Conservation (phyloP, 257 asterid genomes). For the Solanum okadae region DNA sequence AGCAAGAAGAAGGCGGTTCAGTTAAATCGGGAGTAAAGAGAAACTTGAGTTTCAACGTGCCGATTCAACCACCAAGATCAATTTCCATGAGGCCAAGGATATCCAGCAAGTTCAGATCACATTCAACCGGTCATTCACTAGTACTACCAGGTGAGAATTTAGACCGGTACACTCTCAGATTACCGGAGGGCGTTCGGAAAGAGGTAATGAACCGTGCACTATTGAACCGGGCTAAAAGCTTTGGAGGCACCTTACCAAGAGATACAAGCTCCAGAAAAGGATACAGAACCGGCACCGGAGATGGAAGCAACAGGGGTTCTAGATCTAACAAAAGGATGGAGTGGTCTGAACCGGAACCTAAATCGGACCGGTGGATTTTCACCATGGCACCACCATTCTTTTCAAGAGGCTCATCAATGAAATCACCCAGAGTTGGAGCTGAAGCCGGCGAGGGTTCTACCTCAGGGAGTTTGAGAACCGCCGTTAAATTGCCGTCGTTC, state of each 20-base stretch:
- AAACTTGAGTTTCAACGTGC: slow-evolving; percentile 3
- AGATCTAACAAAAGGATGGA: slow-evolving; percentile 31
- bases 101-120: slow-evolving; percentile 60
- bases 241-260: slow-evolving; percentile 19
- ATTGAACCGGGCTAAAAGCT: slow-evolving; percentile 44
- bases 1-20: neutral
- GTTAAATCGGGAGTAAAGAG: neutral
- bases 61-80: slow-evolving; percentile 29
- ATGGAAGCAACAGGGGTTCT: slow-evolving; percentile 39
- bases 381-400: slow-evolving; percentile 16
- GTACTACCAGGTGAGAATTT: slow-evolving; percentile 59
- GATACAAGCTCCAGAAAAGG: slow-evolving; percentile 44
- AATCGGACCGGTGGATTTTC: slow-evolving; percentile 67
- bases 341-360: slow-evolving; percentile 19
- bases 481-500: slow-evolving; percentile 52
- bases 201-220: slow-evolving; percentile 64
- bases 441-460: slow-evolving; percentile 33
- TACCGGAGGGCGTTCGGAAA: slow-evolving; percentile 54
- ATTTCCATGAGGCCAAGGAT: slow-evolving; percentile 25
- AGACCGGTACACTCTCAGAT: slow-evolving; percentile 64
- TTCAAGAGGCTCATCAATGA: slow-evolving; percentile 46
- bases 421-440: slow-evolving; percentile 37
- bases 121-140: slow-evolving; percentile 85
- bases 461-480: slow-evolving; percentile 16
- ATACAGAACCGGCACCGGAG: slow-evolving; percentile 31